A percentile compares a stretch with the other conserved stretches of the same genome.
These are phyloP conservation scores for Dentipellis sp. DNA, from an alignment of 768 basidiomycete genomes.

Conservation along the genomic window DNA sequence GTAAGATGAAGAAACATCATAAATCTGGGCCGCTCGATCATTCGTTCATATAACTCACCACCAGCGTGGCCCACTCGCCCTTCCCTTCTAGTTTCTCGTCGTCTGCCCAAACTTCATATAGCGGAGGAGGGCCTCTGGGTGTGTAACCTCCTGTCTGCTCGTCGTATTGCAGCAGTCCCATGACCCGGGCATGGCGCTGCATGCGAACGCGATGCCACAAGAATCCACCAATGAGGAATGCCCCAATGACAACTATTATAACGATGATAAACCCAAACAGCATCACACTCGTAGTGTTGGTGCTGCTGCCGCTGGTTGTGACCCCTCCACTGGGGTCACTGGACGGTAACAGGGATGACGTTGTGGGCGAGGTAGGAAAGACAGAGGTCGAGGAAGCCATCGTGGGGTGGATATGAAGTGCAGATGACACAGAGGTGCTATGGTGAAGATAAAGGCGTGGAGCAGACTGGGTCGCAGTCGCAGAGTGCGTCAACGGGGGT, in stretches of 20 bases:
- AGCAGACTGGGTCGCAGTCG: neutral
- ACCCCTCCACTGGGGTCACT: too few species aligned
- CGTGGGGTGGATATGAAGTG: neutral
- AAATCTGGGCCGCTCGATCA: neutral
- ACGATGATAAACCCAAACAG: conserved; percentile 3
- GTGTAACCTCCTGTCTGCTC: neutral
- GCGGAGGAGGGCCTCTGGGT: neutral
- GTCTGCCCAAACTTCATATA: neutral
- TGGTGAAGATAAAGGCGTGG: too few species aligned
- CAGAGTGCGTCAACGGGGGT: neutral
- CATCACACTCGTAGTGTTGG: neutral
- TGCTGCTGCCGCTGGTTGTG: neutral
- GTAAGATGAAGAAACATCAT: neutral
- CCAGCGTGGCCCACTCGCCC: neutral
- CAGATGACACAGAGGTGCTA: neutral
- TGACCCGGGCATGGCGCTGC: neutral
- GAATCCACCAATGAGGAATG: conserved; percentile 1
- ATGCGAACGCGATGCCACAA: conserved; percentile 2
- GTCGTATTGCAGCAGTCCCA: neutral
- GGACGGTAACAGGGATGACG: neutral
- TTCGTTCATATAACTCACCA: neutral
- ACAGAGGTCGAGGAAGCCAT: conserved; percentile 1
- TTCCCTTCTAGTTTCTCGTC: neutral
- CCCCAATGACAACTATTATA: neutral
- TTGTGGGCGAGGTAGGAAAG: neutral